These are phyloP conservation scores for Mallotus japonicus DNA, from an alignment of 441 rosid genomes.

Conservation along the genomic window DNA sequence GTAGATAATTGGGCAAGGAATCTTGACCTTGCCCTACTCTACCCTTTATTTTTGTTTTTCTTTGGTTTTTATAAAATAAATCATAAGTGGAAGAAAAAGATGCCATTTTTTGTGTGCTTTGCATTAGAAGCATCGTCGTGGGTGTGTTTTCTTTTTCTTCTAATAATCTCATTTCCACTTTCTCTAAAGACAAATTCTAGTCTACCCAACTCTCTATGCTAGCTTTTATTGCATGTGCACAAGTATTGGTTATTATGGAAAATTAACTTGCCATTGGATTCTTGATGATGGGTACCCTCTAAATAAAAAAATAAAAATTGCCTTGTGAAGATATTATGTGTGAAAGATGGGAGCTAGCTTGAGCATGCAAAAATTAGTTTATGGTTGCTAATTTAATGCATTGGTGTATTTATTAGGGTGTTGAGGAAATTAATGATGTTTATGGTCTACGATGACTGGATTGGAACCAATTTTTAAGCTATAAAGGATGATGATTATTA, in stretches of 20 bases:
- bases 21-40: slow-evolving; percentile 46
- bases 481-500: background rate
- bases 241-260: background rate
- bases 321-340: background rate
- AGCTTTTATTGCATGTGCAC: background rate
- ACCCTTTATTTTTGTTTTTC: no score
- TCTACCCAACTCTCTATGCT: background rate
- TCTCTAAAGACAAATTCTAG: slow-evolving; percentile 4
- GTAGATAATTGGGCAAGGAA: slow-evolving; percentile 47
- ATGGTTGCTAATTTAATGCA: background rate
- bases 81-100: slow-evolving; percentile 22
- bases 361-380: background rate
- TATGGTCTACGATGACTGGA: slow-evolving; percentile 2
- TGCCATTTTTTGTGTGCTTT: slow-evolving; percentile 29
- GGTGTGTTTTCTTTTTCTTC: background rate
- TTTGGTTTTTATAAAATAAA: no score
- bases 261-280: slow-evolving; percentile 1
- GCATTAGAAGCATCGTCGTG: slow-evolving; percentile 5
- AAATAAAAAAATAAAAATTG: background rate
- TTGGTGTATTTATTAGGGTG: background rate
- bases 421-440: background rate
- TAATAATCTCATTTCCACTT: background rate
- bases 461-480: slow-evolving; percentile 10
- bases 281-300: background rate
- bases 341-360: background rate